Evolutionary conservation across 2,329 filamentous ascomycete genomes (phyloP), one percentile per base, ranked within the genome.

Genomic region (Aaosphaeria arxii): DNA sequence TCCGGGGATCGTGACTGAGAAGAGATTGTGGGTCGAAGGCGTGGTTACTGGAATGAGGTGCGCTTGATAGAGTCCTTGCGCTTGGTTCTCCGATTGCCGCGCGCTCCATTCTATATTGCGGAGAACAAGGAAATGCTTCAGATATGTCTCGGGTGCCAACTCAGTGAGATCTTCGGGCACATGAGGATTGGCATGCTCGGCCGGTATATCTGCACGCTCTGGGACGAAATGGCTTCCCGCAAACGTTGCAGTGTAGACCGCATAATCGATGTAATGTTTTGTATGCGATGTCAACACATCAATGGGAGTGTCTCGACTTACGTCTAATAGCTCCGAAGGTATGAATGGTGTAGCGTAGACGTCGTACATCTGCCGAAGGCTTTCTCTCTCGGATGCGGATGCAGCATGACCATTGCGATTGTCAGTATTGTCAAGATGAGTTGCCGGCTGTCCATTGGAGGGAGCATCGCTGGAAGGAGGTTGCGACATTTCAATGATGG

Each of bases 1-100:
- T 2, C 66, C 66, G 11, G 66, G 65, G 4, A 69, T 42, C 2
- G 41, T 40, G 1, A 69, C 38, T 6, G 45, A 31, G 53, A 56
- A 64, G 1, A 63, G 36, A 13, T 47, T 42, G 36, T 3, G 42
- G 41, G 5, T n/a, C 30, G 31, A 52, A n/a, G 17, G 30, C 5
- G 30, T 30, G 24, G 11, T n/a, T 9, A 7, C 13, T 29, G 13
- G 9, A 7, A 13, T 32, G 30, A 64, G 40, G 7, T 38, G 40
- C 7, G 55, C 52, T 28, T 50, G 49, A 45, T 63, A 65, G 7
- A 64, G 44, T 4, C 60, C 45, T 43, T 56, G 48, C 6, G 41
- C 41, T 31, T 61, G 55, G 29, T 61, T 58, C 11, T 62, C 55
- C 7, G 40, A 30, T 29, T 47, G 32, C 30, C 57, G 52, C 1